Evolutionary conservation across 176 grass and related monocot genomes (phyloP), one percentile per base, ranked within the genome.

Genomic region (Oryza rufipogon): DNA sequence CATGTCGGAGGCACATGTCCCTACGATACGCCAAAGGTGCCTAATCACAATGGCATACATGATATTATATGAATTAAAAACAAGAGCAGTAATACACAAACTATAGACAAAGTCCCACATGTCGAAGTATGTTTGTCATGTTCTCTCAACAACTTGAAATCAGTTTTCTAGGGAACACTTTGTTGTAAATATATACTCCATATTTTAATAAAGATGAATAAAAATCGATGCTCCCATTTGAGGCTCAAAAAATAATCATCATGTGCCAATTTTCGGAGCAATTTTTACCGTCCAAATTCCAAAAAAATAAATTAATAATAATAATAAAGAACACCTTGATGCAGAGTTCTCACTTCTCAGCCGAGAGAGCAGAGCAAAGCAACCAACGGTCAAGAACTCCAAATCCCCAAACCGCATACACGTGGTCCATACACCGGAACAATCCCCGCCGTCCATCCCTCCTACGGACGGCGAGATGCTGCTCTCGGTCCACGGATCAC

Each of bases 371-470:
- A 32, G 30, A 56, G 51, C 51, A 56, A 47, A 19, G 25, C 48
- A 2, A 30, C 52, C 74, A 88, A 88, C 74, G 74, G 74, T 67
- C 41, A 1, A 34, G 23, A 83, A 22, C 3, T 68, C 32, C 33
- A 73, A 73, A 54, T 2, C 26, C 16, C 3, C 7, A 6, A 25
- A 8, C 20, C 17, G 3, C 48, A 19, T 0, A 41, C 32, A 61
- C 69, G n/a, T 15, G 28, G 49, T 85, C 65, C 81, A 84, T 84
- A 14, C 68, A 20, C 81, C 45, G 56, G 45, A 28, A 39, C 28
- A 14, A 80, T 69, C 51, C 6, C 49, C 5, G 2, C 81, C 64
- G 64, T 89, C n/a, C 64, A 58, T 80, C 22, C 9, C 23, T 13
- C 45, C 0, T 0, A 23, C 10, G 17, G 16, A 79, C 46, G 45